Conservation (phyloP, 108 stramenopile genomes). For the Stephanodiscus minutulus region DNA sequence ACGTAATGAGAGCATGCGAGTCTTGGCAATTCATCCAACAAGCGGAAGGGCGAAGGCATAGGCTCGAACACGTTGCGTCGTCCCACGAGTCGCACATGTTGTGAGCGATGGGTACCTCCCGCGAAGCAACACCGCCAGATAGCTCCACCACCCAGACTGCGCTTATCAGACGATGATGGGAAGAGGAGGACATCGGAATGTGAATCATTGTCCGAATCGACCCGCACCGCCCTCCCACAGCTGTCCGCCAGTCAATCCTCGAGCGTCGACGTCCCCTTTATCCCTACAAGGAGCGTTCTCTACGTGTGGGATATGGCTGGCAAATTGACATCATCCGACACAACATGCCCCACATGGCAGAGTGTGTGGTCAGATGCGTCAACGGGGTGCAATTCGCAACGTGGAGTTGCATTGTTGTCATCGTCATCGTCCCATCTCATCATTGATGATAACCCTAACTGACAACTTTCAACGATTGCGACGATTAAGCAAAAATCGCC, state of each 20-base stretch:
- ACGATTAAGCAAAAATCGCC: no score
- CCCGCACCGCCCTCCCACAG: constrained; percentile 56
- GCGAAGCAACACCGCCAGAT: constrained; percentile 58
- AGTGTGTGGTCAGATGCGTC: no score
- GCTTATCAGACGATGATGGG: not conserved
- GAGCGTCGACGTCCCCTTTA: constrained; percentile 74
- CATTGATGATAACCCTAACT: no score
- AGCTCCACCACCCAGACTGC: constrained; percentile 50
- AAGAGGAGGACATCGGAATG: constrained; percentile 20
- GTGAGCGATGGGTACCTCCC: constrained; percentile 54
- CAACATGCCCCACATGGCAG: no score
- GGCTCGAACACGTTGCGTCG: constrained; percentile 38
- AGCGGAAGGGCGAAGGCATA: constrained; percentile 79
- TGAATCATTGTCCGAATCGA: constrained; percentile 46
- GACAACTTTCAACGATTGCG: no score
- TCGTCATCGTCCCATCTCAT: no score
- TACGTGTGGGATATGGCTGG: constrained; percentile 52
- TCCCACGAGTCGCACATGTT: not conserved
- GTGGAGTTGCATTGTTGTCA: no score
- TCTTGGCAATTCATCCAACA: constrained; percentile 62
- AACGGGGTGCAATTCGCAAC: no score
- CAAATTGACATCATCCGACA: no score
- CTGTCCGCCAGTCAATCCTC: constrained; percentile 77
- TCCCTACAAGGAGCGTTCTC: constrained; percentile 53
- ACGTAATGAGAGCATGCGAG: constrained; percentile 60